phyloP scores from a whole-genome alignment of 768 basidiomycete species.

The Kwoniella newhampshirensis region DNA sequence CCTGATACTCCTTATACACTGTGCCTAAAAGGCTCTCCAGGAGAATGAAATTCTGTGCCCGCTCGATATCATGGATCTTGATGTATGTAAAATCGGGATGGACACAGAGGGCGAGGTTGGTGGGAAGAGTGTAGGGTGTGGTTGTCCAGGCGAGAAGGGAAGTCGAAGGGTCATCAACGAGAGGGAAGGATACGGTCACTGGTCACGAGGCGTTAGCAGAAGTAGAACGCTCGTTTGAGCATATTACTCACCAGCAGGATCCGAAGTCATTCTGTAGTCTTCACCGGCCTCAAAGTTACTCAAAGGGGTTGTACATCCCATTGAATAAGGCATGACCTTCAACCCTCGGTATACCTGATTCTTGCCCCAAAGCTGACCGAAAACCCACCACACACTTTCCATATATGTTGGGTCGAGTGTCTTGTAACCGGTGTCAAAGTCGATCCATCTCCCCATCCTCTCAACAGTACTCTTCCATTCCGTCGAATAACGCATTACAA shows the following conservation, averaged over 20 bases:
- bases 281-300: constrained; percentile 96
- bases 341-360: constrained; percentile 88
- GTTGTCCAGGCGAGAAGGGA: constrained; percentile 96
- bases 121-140: constrained; percentile 96
- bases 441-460: constrained; percentile 99
- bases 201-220: constrained; percentile 11
- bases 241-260: constrained; percentile 72
- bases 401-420: constrained; percentile 89
- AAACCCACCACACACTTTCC: constrained; percentile 99
- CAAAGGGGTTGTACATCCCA: constrained; percentile 89
- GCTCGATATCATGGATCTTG: constrained; percentile 90
- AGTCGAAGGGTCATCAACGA: constrained; percentile 88
- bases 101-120: constrained; percentile 91
- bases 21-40: constrained; percentile 81
- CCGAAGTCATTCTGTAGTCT: constrained; percentile 87
- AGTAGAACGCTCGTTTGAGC: not conserved
- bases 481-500: constrained; percentile 93
- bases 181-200: constrained; percentile 90
- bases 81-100: constrained; percentile 94
- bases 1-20: constrained; percentile 68
- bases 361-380: constrained; percentile 88
- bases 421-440: constrained; percentile 99
- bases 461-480: constrained; percentile 96
- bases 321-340: constrained; percentile 97
- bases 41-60: constrained; percentile 83